phyloP scores from a whole-genome alignment of 2,329 filamentous ascomycete genomes.

The Aspergillus novoparasiticus region DNA sequence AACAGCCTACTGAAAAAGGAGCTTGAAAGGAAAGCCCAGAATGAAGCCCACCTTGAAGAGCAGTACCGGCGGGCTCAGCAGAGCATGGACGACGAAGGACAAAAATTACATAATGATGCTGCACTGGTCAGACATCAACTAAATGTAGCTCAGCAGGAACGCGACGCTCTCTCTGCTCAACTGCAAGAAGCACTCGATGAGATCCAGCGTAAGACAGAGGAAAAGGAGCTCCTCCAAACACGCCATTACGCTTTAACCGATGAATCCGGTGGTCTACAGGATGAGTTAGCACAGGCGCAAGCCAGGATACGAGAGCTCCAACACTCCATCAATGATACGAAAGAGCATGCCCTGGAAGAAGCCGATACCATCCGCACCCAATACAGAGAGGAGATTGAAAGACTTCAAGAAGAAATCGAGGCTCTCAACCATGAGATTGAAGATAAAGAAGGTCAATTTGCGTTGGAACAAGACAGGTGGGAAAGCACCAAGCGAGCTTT shows the following conservation, averaged over 20 bases:
- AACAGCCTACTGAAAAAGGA: constrained; percentile 47
- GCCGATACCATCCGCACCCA: constrained; percentile 62
- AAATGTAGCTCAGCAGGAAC: constrained; percentile 50
- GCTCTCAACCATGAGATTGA: constrained; percentile 66
- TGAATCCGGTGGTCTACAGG: constrained; percentile 68
- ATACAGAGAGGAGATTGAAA: constrained; percentile 58
- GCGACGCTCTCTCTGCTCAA: constrained; percentile 45
- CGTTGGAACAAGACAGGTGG: constrained; percentile 73
- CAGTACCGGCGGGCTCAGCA: constrained; percentile 45
- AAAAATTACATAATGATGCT: constrained; percentile 46
- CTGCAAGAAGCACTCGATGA: constrained; percentile 63
- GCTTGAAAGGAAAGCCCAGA: constrained; percentile 46
- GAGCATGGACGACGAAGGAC: constrained; percentile 40
- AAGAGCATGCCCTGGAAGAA: constrained; percentile 60
- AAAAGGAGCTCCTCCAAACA: constrained; percentile 70
- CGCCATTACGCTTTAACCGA: constrained; percentile 68
- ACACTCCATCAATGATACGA: constrained; percentile 54
- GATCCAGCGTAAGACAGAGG: constrained; percentile 58
- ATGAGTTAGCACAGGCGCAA: constrained; percentile 58
- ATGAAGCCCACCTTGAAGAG: constrained; percentile 54
- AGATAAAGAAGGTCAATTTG: constrained; percentile 70
- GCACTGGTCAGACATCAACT: constrained; percentile 47
- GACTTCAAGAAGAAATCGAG: constrained; percentile 59
- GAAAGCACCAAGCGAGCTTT: constrained; percentile 66
- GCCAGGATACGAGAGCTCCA: constrained; percentile 52